Evolutionary conservation across 306 rosid genomes (phyloP), one percentile per base, ranked within the genome.

Genomic region (Castanopsis chinensis): DNA sequence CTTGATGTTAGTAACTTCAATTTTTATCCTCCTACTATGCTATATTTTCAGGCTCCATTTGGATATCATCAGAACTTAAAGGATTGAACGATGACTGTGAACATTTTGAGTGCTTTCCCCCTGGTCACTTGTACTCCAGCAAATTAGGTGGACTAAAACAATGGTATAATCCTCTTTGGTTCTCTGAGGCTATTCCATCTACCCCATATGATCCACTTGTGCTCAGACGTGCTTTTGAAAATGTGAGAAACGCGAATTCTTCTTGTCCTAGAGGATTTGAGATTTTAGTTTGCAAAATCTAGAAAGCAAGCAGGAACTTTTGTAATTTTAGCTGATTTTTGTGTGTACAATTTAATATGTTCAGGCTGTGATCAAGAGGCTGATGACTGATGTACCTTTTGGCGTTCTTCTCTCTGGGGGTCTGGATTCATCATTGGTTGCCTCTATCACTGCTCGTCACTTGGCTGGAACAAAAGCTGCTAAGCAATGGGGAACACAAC

Each of bases 321-420:
- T 45, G 4, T 14, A n/a, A 8, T 8, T 21, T 6, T 28, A 45
- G 19, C 83, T 77, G 49, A 84, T 61, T 13, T 43, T 45, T 32
- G 10, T 61, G 68, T 49, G 53, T 49, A 49, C 53, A 64, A 57
- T 80, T 75, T 61, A 30, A 76, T 70, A 59, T 35, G 14, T 79
- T 75, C 91, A 96, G 97, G 93, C 98, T 45, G 99, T 93, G 59
- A 88, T 89, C 85, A 96, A 96, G 73, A 88, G 99, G 88, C 82
- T 93, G 71, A 96, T 96, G 99, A 96, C 94, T 35, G 99, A 96
- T 89, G 99, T 93, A 76, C 99, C 99, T 53, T 96, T 96, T 0
- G 98, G 99, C 17, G 98, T 96, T 77, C 88, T 96, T 53, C 93
- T 96, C 2, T 96, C 97, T 1, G 98, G 98, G 17, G 99, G 99